phyloP scores from a whole-genome alignment of 2,329 filamentous ascomycete species.

The Paraconiothyrium sp. region DNA sequence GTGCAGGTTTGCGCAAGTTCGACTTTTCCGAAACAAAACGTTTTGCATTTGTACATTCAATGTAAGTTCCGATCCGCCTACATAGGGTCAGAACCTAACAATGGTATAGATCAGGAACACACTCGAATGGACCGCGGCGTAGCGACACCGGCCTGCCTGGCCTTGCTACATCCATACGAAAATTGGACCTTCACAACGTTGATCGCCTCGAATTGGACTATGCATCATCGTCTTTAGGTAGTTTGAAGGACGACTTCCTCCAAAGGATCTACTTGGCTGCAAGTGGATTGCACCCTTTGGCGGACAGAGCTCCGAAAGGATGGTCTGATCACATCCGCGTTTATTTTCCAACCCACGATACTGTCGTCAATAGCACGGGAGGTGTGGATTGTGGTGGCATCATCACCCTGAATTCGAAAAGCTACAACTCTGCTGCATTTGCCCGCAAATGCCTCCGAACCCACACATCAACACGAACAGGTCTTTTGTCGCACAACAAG shows the following conservation, averaged over 20 bases:
- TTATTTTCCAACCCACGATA: constrained; percentile 44
- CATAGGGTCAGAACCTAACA: constrained; percentile 14
- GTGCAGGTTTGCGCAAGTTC: constrained; percentile 76
- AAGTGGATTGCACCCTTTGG: constrained; percentile 49
- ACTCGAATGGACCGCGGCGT: constrained; percentile 44
- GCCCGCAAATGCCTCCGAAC: constrained; percentile 78
- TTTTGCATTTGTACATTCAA: constrained; percentile 85
- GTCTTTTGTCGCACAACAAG: constrained; percentile 90
- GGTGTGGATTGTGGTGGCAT: constrained; percentile 75
- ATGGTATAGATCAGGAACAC: constrained; percentile 42
- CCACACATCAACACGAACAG: constrained; percentile 73
- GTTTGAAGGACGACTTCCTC: constrained; percentile 74
- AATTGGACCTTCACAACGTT: constrained; percentile 40
- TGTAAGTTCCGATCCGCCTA: constrained; percentile 64
- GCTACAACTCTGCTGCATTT: constrained; percentile 76
- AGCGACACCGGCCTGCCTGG: constrained; percentile 75
- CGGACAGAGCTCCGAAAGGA: constrained; percentile 7
- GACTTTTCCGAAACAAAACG: constrained; percentile 79
- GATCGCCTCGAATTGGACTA: constrained; percentile 74
- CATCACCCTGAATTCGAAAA: constrained; percentile 78
- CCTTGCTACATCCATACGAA: constrained; percentile 70
- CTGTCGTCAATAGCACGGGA: constrained; percentile 69
- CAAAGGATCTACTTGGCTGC: constrained; percentile 66
- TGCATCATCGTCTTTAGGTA: constrained; percentile 82
- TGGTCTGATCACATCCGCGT: constrained; percentile 37